Percentiles rank a stretch among this genome's conserved stretches.
Evolutionary conservation across 257 asterid genomes (phyloP).

Genomic region (Orobanche coerulescens): DNA sequence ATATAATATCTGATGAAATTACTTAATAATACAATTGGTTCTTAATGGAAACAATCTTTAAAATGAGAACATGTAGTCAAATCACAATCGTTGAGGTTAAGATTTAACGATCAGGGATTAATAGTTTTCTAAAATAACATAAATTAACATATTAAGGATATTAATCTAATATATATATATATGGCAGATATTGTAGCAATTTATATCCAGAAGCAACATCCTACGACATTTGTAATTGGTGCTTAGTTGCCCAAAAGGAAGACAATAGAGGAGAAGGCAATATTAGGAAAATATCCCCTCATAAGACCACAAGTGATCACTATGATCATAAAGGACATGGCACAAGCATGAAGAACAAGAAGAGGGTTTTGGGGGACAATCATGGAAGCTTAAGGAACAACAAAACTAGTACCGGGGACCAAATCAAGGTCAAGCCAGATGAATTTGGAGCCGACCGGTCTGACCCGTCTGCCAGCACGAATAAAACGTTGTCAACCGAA

Average conservation of each 20-base stretch:
- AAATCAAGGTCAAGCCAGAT: slow-evolving; percentile 30
- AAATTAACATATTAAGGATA: no score
- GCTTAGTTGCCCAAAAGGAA: slow-evolving; percentile 37
- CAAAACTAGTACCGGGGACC: not conserved
- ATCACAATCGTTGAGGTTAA: no score
- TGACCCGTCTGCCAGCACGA: slow-evolving; percentile 24
- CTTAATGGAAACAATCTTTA: no score
- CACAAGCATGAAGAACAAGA: slow-evolving; percentile 29
- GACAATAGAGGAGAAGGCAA: slow-evolving; percentile 16
- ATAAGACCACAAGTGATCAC: slow-evolving; percentile 5
- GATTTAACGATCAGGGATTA: no score
- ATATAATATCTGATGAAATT: no score
- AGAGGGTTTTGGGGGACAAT: slow-evolving; percentile 16
- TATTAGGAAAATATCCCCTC: slow-evolving; percentile 20
- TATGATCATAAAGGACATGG: slow-evolving; percentile 16
- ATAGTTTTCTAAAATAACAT: no score
- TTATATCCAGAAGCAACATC: slow-evolving; percentile 48
- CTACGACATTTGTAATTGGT: slow-evolving; percentile 60
- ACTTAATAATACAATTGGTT: no score
- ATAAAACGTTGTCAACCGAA: slow-evolving; percentile 25
- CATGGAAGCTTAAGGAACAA: slow-evolving; percentile 13
- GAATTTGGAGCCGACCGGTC: slow-evolving; percentile 26
- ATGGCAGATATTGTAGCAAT: slow-evolving; percentile 80
- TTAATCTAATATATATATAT: no score
- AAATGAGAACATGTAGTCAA: no score